A percentile compares a stretch with the other conserved stretches of the same genome.
phyloP scores from a whole-genome alignment of 345 rosid species.

The Camelina laxa region DNA sequence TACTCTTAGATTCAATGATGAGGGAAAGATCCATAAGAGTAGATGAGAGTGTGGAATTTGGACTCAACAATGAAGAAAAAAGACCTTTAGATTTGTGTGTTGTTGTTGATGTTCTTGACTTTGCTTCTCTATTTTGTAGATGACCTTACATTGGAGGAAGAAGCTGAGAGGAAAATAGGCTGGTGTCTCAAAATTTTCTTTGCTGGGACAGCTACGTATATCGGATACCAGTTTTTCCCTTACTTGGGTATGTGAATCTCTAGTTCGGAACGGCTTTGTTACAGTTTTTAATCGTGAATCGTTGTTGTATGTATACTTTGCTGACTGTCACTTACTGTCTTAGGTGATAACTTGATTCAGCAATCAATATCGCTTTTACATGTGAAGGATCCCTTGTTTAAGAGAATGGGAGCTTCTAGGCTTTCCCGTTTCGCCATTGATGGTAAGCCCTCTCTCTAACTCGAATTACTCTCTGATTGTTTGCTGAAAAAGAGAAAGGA shows the following conservation, averaged over 20 bases:
- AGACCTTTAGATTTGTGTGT: conserved; percentile 12
- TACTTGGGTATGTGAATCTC: conserved; percentile 67
- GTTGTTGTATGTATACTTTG: neutral
- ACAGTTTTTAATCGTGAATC: neutral
- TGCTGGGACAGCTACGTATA: conserved; percentile 72
- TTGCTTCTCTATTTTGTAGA: conserved; percentile 49
- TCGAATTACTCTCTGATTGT: neutral
- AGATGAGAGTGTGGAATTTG: neutral
- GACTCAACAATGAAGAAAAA: neutral
- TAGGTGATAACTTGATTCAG: conserved; percentile 86
- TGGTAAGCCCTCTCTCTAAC: conserved; percentile 47
- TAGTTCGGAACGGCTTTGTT: neutral
- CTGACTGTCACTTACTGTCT: conserved; percentile 25
- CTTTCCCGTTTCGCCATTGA: conserved; percentile 81
- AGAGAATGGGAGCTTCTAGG: conserved; percentile 92
- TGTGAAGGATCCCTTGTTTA: conserved; percentile 90
- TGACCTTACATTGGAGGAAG: conserved; percentile 72
- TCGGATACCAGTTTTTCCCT: conserved; percentile 84
- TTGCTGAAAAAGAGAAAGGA: neutral
- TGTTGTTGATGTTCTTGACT: conserved; percentile 2
- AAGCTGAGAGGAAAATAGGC: conserved; percentile 83
- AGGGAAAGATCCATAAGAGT: neutral
- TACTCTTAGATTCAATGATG: neutral
- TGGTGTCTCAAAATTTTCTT: conserved; percentile 82
- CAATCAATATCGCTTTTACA: conserved; percentile 88